phyloP scores from a whole-genome alignment of 2,329 filamentous ascomycete species.

The Coniochaeta sp. region DNA sequence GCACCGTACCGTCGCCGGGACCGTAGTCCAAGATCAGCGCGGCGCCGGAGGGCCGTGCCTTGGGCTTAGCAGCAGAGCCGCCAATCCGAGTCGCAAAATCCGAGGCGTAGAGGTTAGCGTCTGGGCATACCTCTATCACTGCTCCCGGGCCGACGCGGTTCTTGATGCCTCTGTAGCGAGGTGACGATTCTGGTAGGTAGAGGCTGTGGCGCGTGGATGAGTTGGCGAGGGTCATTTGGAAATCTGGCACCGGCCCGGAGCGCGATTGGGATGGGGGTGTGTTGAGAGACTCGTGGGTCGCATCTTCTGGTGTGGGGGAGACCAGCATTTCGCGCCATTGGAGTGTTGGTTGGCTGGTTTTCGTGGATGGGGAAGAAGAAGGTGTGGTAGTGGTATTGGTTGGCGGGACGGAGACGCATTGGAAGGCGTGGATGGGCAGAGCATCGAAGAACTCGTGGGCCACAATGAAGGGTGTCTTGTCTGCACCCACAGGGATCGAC shows the following conservation, averaged over 20 bases:
- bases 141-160: slow-evolving; percentile 57
- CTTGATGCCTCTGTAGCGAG: slow-evolving; percentile 71
- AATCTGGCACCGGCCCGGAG: slow-evolving; percentile 61
- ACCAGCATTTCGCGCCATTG: slow-evolving; percentile 84
- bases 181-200: slow-evolving; percentile 75
- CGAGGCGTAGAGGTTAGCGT: slow-evolving; percentile 69
- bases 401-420: slow-evolving; percentile 51
- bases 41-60: slow-evolving; percentile 64
- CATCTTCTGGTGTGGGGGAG: slow-evolving; percentile 51
- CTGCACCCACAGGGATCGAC: slow-evolving; percentile 62
- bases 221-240: slow-evolving; percentile 74
- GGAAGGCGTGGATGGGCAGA: slow-evolving; percentile 90
- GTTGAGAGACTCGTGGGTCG: slow-evolving; percentile 44
- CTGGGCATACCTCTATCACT: slow-evolving; percentile 83
- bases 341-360: slow-evolving; percentile 24
- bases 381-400: slow-evolving; percentile 25
- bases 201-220: slow-evolving; percentile 72
- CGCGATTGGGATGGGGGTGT: slow-evolving; percentile 43
- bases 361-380: slow-evolving; percentile 28
- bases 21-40: slow-evolving; percentile 97
- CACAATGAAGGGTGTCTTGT: slow-evolving; percentile 82
- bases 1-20: slow-evolving; percentile 61
- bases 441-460: slow-evolving; percentile 99
- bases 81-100: slow-evolving; percentile 84
- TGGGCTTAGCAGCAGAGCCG: slow-evolving; percentile 48